Conservation (phyloP, 495 filamentous ascomycete species). For the Xylaria cubensis region DNA sequence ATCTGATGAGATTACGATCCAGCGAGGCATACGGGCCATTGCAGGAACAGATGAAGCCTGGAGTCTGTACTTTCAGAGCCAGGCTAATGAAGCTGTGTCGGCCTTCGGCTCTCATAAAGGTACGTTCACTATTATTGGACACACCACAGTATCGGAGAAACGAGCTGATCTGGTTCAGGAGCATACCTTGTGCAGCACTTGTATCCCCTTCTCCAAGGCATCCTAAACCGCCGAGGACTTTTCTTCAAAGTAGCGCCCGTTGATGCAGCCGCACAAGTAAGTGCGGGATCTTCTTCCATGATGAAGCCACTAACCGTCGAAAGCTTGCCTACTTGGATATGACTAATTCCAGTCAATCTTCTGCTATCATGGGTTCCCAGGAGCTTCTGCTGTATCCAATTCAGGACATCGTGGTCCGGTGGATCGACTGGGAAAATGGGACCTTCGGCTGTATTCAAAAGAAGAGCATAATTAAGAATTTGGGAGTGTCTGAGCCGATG, state of each 20-base stretch:
- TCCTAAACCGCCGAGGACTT: conserved; percentile 71
- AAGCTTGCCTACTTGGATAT: conserved; percentile 85
- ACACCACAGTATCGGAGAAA: not conserved
- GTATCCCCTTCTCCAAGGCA: conserved; percentile 75
- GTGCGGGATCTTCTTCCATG: conserved; percentile 18
- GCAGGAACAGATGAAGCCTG: conserved; percentile 70
- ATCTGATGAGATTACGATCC: conserved; percentile 62
- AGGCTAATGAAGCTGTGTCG: conserved; percentile 77
- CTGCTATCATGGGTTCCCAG: conserved; percentile 83
- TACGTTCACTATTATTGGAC: conserved; percentile 47
- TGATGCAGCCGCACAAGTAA: conserved; percentile 86
- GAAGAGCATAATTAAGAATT: conserved; percentile 69
- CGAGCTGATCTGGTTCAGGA: conserved; percentile 49
- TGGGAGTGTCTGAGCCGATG: conserved; percentile 71
- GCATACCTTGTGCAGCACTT: conserved; percentile 66
- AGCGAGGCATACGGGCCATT: conserved; percentile 55
- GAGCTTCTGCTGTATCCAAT: conserved; percentile 88
- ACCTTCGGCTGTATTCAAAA: conserved; percentile 76
- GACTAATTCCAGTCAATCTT: conserved; percentile 69
- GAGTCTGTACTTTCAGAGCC: conserved; percentile 82
- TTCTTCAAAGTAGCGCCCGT: conserved; percentile 90
- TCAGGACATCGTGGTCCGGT: conserved; percentile 76
- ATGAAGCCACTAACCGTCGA: conserved; percentile 32
- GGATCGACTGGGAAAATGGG: conserved; percentile 71
- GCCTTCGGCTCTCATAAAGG: conserved; percentile 79